Evolutionary conservation across 306 rosid species (phyloP), one percentile per base, ranked within the genome.

Genomic region (Cercis canadensis): DNA sequence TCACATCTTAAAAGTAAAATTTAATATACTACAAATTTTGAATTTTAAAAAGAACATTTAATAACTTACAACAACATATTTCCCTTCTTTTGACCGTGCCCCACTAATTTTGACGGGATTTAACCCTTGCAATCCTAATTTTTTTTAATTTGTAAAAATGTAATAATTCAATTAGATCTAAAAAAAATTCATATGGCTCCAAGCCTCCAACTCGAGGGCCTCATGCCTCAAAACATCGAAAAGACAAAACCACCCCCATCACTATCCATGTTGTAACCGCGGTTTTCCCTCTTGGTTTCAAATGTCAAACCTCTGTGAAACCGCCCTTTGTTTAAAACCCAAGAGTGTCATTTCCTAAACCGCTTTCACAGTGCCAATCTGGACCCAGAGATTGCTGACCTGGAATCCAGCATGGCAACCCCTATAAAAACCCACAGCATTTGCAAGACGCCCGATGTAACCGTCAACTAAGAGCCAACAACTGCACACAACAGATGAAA

Each of bases 191-290:
- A n/a, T n/a, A n/a, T n/a, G n/a, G n/a, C n/a, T n/a, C n/a, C n/a
- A n/a, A n/a, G n/a, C n/a, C n/a, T n/a, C n/a, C n/a, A n/a, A n/a
- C 29, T 24, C 29, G 29, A 24, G 29, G 29, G 29, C 29, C 29
- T 24, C 1, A 24, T 24, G 29, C 29, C 29, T 24, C 1, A 24
- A 24, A 24, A 45, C n/a, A n/a, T 41, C 7, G 65, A 75, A 75
- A 75, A 75, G 84, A 85, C 84, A 75, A 71, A 72, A 78, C 53
- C 59, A 50, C 74, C 81, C 86, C 83, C 65, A 66, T 41, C 3
- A 1, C 29, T 24, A 24, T 24, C 29, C 18, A 65, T 70, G 59
- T 32, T 66, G 39, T 51, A n/a, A n/a, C n/a, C n/a, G n/a, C n/a
- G n/a, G n/a, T n/a, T n/a, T n/a, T 50, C 70, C 79, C 36, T 70